These are phyloP conservation scores for Mucor racemosus DNA, from an alignment of 371 early-diverging fungal species.

Conservation along the genomic window DNA sequence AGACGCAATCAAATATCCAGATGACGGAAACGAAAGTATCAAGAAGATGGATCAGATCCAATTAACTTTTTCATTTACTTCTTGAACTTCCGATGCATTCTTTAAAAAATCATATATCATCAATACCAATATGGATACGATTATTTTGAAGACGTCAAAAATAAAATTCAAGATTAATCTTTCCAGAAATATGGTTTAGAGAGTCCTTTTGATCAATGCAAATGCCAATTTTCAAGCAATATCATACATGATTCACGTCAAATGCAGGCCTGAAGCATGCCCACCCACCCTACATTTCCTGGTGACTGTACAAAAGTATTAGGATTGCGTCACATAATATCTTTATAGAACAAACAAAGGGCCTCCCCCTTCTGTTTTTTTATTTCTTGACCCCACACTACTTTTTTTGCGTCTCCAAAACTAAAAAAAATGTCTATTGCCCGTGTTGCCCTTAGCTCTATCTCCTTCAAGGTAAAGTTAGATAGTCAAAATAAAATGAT, in stretches of 20 bases:
- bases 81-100: too few species aligned
- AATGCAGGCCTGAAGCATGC: background rate
- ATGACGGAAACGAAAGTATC: too few species aligned
- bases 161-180: too few species aligned
- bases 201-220: background rate
- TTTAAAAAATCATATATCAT: too few species aligned
- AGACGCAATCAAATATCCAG: too few species aligned
- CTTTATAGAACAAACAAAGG: conserved; percentile 9
- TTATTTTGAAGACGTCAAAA: too few species aligned
- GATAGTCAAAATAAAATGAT: conserved; percentile 1
- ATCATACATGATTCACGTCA: background rate
- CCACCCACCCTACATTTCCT: background rate
- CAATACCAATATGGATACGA: too few species aligned
- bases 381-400: conserved; percentile 11
- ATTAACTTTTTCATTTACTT: too few species aligned
- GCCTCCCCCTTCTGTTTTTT: conserved; percentile 14
- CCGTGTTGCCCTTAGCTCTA: conserved; percentile 52
- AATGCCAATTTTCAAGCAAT: background rate
- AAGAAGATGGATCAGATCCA: too few species aligned
- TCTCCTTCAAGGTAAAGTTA: conserved; percentile 45
- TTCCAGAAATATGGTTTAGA: background rate
- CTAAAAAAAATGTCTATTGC: conserved; percentile 47
- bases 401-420: conserved; percentile 6
- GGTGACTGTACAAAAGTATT: background rate
- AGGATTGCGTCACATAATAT: conserved; percentile 15